phyloP scores from a whole-genome alignment of 78 protist species.

The Monocercomonoides exilis region DNA sequence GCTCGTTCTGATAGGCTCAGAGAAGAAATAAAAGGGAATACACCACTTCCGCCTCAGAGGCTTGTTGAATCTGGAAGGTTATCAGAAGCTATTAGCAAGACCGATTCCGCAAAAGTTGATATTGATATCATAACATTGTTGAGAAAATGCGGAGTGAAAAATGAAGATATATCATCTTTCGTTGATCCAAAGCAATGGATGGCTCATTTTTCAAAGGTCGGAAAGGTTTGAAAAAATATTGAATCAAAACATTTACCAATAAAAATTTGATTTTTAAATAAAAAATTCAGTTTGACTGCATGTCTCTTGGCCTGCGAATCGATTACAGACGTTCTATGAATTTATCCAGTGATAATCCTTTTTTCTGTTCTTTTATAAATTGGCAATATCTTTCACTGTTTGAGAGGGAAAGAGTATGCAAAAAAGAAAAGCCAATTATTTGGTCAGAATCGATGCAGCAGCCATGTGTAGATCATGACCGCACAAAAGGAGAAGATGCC shows the following conservation, averaged over 20 bases:
- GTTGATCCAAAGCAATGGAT: neutral
- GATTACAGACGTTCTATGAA: neutral
- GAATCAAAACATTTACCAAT: too few relatives aligned
- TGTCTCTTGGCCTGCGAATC: neutral
- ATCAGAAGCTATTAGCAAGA: neutral
- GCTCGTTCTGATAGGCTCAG: neutral
- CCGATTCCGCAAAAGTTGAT: neutral
- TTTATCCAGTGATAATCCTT: neutral
- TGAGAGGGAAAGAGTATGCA: neutral
- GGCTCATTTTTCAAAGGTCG: neutral
- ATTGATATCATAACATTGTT: neutral
- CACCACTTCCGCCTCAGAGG: neutral
- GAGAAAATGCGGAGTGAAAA: neutral
- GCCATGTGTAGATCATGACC: neutral
- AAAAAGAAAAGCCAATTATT: neutral
- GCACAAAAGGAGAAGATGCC: neutral
- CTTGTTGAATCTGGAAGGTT: neutral
- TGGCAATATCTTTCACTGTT: neutral
- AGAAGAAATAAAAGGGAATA: neutral
- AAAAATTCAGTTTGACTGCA: neutral
- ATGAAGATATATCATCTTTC: neutral
- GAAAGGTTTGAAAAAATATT: neutral
- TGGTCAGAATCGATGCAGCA: neutral
- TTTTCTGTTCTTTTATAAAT: neutral
- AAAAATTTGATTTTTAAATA: too few relatives aligned